These are phyloP conservation scores for Sphagnurus paluster DNA, from an alignment of 1,284 basidiomycete species.

Conservation along the genomic window DNA sequence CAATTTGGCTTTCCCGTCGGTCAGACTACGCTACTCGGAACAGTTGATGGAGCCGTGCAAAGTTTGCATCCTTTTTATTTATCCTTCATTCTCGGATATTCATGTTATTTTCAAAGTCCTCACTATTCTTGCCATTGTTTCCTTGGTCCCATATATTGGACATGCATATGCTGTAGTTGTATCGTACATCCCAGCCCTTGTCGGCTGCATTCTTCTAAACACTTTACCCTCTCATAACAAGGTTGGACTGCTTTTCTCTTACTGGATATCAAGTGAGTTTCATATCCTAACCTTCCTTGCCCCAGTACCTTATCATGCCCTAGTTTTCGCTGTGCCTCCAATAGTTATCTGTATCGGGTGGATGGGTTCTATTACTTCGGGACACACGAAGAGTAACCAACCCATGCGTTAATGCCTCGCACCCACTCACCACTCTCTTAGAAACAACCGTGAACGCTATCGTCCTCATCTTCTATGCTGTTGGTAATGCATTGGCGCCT, in stretches of 20 bases:
- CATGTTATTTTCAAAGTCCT: slow-evolving; percentile 41
- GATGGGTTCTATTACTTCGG: slow-evolving; percentile 66
- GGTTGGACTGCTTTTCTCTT: slow-evolving; percentile 68
- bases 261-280: slow-evolving; percentile 68
- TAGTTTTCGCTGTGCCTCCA: slow-evolving; percentile 68
- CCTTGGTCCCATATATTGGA: slow-evolving; percentile 54
- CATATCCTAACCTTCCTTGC: not conserved
- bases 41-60: slow-evolving; percentile 73
- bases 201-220: slow-evolving; percentile 70
- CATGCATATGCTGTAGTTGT: slow-evolving; percentile 62
- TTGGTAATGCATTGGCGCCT: slow-evolving; percentile 73
- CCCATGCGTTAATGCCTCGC: too few relatives aligned
- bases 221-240: slow-evolving; percentile 65
- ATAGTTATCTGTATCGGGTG: slow-evolving; percentile 73
- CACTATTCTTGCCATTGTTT: slow-evolving; percentile 61
- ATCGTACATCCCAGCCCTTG: slow-evolving; percentile 68
- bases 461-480: slow-evolving; percentile 68
- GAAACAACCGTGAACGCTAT: slow-evolving; percentile 75
- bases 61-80: slow-evolving; percentile 38
- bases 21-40: slow-evolving; percentile 76
- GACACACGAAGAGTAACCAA: slow-evolving; percentile 69
- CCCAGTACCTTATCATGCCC: not conserved
- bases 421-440: slow-evolving; percentile 20
- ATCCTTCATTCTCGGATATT: not conserved
- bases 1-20: slow-evolving; percentile 71